These are phyloP conservation scores for Tuber brumale DNA, from an alignment of 495 filamentous ascomycete species.

Conservation along the genomic window DNA sequence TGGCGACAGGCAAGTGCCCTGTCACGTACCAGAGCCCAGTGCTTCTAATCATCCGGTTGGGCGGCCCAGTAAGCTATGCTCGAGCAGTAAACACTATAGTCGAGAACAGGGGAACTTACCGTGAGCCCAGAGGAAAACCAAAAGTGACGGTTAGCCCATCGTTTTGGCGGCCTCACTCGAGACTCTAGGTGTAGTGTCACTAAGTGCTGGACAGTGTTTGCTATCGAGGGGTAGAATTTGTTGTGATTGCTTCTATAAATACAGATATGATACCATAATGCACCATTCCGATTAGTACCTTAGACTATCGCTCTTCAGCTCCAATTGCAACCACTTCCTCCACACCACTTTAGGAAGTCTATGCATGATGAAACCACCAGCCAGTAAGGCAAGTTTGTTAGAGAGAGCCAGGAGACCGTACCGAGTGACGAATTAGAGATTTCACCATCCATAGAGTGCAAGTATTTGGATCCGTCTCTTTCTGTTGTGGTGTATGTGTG, in stretches of 20 bases:
- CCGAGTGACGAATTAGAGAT: background rate
- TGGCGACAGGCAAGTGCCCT: too few relatives aligned
- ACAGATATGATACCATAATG: background rate
- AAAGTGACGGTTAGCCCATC: too few relatives aligned
- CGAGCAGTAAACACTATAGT: too few relatives aligned
- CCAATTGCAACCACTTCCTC: background rate
- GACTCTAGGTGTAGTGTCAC: background rate
- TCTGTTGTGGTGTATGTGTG: background rate
- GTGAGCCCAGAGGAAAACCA: too few relatives aligned
- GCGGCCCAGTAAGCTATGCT: too few relatives aligned
- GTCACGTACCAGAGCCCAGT: too few relatives aligned
- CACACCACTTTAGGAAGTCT: background rate
- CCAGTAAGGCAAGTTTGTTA: background rate
- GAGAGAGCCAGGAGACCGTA: background rate
- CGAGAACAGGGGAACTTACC: too few relatives aligned
- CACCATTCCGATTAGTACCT: background rate
- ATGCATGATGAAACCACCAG: background rate
- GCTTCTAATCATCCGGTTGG: too few relatives aligned
- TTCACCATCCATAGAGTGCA: background rate
- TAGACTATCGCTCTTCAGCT: background rate
- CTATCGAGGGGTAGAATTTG: background rate
- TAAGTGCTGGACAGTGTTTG: background rate
- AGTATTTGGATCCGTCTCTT: background rate
- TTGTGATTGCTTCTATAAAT: background rate
- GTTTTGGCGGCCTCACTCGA: too few relatives aligned